Percentiles rank a stretch among this genome's conserved stretches.
These are phyloP conservation scores for Solanum acaule DNA, from an alignment of 257 asterid species.

Conservation along the genomic window DNA sequence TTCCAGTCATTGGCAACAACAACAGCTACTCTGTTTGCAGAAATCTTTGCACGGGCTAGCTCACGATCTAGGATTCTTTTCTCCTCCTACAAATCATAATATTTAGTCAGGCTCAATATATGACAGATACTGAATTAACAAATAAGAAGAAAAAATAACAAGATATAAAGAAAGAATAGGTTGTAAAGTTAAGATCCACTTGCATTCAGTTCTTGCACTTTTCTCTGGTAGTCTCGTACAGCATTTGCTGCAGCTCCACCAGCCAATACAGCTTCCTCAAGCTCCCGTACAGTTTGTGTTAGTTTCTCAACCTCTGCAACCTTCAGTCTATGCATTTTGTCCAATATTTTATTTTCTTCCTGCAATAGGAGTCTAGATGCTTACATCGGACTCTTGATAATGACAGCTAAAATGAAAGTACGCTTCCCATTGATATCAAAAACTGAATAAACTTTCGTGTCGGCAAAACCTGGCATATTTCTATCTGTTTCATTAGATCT, in stretches of 20 bases:
- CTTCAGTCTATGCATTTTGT: not conserved
- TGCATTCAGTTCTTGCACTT: not conserved
- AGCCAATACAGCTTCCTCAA: not conserved
- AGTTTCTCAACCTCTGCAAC: not conserved
- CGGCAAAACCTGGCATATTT: not conserved
- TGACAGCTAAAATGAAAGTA: not conserved
- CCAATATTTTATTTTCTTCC: not conserved
- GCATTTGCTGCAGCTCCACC: not conserved
- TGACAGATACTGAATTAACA: not conserved
- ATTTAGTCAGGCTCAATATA: conserved; percentile 8
- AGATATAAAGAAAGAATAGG: not conserved
- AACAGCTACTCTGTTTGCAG: conserved; percentile 91
- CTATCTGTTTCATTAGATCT: not conserved
- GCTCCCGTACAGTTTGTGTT: not conserved
- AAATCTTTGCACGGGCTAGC: conserved; percentile 88
- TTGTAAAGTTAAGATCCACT: not conserved
- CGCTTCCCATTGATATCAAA: not conserved
- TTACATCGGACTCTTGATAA: not conserved
- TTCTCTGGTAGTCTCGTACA: not conserved
- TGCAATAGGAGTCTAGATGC: not conserved
- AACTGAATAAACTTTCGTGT: not conserved
- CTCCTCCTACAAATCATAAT: conserved; percentile 59
- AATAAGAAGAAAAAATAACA: not conserved
- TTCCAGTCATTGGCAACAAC: conserved; percentile 98
- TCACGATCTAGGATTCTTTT: conserved; percentile 81